Evolutionary conservation across 805 yeast species (phyloP), one percentile per base, ranked within the genome.

Genomic region (Kluyveromyces lactis): DNA sequence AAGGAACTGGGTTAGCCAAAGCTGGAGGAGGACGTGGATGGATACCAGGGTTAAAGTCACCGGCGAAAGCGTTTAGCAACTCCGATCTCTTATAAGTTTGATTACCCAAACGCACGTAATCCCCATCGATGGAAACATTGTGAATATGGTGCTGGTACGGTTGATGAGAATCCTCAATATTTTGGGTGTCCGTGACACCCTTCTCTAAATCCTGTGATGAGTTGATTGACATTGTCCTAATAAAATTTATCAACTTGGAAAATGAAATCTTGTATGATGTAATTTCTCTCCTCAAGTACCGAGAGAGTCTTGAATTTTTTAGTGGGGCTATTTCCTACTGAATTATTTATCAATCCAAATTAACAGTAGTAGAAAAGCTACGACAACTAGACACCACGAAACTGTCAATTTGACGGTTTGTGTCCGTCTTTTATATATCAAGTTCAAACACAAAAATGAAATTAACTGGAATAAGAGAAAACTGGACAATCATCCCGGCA

Each of bases 1-100:
- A 63, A 17, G 89, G 89, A 34, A 82, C 83, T 18, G 90, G 89
- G 51, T 81, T 81, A 42, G 81, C 89, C 63, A 73, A 68, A 44
- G 69, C 69, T 51, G 77, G 70, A 36, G 59, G 53, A 4, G 79
- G 69, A 41, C 65, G 58, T 16, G 67, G 62, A 43, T 75, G 71
- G 42, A 63, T 56, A 41, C 66, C 69, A 12, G 71, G 69, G 51
- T 68, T 66, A 46, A 73, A 54, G 21, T 56, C 59, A 51, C 83
- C 84, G 12, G 81, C 84, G 52, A 79, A 78, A 2, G 85, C 86
- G 26, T 66, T 65, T 47, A 75, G 57, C 46, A 81, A 70, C 41
- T 81, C 87, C 21, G 66, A 66, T 39, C 73, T 68, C 41, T 67
- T 64, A 56, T 75, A 67, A 11, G 64, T 63, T 18, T 53, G 55